Percentiles rank a stretch among this genome's conserved stretches.
These are phyloP conservation scores for Luffa aegyptiaca DNA, from an alignment of 306 rosid species.

Conservation along the genomic window DNA sequence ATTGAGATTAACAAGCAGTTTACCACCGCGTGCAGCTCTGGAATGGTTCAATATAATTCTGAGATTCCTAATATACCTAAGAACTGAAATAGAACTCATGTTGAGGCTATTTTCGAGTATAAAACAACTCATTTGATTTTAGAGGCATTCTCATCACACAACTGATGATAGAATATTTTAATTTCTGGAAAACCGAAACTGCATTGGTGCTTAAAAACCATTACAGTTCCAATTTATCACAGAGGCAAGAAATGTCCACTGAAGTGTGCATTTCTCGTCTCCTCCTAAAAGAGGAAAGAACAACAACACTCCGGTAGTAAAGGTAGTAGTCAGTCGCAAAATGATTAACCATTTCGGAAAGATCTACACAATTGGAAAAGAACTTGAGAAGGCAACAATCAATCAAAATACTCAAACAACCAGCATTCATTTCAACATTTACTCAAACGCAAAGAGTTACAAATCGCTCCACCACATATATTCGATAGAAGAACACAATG, in stretches of 20 bases:
- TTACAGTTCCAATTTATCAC: not conserved
- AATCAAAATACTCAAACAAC: not conserved
- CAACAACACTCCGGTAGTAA: not conserved
- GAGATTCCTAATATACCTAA: not conserved
- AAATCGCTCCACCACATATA: not conserved
- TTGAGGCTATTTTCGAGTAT: not conserved
- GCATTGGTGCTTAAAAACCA: not conserved
- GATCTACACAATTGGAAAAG: not conserved
- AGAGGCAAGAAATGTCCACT: not conserved
- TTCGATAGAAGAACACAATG: not conserved
- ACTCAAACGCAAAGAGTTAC: slow-evolving; percentile 29
- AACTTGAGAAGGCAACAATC: not conserved
- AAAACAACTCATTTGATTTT: not conserved
- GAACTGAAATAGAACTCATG: not conserved
- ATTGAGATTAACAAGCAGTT: not conserved
- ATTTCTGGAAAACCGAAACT: not conserved
- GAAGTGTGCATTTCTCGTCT: not conserved
- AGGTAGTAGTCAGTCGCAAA: not conserved
- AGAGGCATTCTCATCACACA: not conserved
- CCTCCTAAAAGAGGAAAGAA: not conserved
- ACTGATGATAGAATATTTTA: not conserved
- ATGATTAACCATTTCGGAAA: not conserved
- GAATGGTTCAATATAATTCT: not conserved
- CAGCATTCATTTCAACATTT: slow-evolving; percentile 19
- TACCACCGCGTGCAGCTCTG: not conserved